Percentiles rank a stretch among this genome's conserved stretches.
These are phyloP conservation scores for Naganishia albida DNA, from an alignment of 1,284 basidiomycete genomes.

Conservation along the genomic window DNA sequence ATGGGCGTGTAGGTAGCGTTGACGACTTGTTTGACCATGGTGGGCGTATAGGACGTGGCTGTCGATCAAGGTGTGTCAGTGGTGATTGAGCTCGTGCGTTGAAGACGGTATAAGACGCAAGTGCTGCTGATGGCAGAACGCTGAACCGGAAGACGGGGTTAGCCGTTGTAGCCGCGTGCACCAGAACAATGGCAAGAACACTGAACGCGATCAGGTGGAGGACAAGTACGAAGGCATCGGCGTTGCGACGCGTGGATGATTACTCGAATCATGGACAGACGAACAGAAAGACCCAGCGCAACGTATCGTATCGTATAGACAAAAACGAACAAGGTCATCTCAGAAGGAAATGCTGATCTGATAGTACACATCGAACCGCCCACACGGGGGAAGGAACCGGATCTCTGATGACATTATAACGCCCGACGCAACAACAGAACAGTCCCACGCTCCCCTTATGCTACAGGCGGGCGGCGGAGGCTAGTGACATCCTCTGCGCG, in stretches of 20 bases:
- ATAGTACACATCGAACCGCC: constrained; percentile 19
- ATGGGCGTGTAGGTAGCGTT: constrained; percentile 32
- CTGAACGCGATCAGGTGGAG: neutral
- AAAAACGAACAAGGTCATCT: constrained; percentile 6
- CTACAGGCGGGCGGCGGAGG: neutral
- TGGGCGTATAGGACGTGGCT: too few species aligned
- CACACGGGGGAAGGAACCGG: neutral
- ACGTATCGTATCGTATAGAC: constrained; percentile 13
- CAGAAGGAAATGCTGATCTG: constrained; percentile 20
- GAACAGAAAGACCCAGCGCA: neutral
- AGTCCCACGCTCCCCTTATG: neutral
- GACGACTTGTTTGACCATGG: constrained; percentile 24
- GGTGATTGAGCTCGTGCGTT: neutral
- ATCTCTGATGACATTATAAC: constrained; percentile 19
- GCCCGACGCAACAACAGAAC: constrained; percentile 1
- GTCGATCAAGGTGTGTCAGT: too few species aligned
- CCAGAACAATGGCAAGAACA: constrained; percentile 1
- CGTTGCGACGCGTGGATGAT: neutral
- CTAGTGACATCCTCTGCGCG: constrained; percentile 21
- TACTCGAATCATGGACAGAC: neutral
- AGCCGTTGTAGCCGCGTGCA: constrained; percentile 12
- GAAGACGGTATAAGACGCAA: neutral
- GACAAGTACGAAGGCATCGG: too few species aligned
- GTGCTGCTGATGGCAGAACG: neutral
- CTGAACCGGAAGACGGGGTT: constrained; percentile 7